Evolutionary conservation across 106 monocot genomes (phyloP).

Genomic region (Dendrobium nobile): DNA sequence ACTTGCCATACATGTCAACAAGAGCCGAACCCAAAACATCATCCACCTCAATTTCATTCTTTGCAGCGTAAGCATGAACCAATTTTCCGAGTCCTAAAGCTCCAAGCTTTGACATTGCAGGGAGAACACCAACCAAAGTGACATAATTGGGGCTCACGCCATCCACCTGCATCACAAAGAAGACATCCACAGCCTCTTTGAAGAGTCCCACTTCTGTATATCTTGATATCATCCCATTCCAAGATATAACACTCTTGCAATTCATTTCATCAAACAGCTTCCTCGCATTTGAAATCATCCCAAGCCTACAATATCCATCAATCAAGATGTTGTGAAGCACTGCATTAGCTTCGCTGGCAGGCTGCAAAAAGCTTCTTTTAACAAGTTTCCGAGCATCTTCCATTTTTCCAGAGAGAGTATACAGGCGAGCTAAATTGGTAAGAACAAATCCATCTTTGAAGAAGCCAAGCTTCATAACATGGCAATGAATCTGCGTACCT

Average conservation of each 20-base stretch:
- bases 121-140: slow-evolving; percentile 43
- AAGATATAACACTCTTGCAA: slow-evolving; percentile 32
- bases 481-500: slow-evolving; percentile 44
- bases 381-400: slow-evolving; percentile 29
- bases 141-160: slow-evolving; percentile 30
- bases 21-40: slow-evolving; percentile 54
- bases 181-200: slow-evolving; percentile 37
- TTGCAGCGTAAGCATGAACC: slow-evolving; percentile 28
- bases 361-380: not conserved
- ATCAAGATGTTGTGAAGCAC: slow-evolving; percentile 44
- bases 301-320: slow-evolving; percentile 36
- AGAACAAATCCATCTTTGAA: slow-evolving; percentile 32
- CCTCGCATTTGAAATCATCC: slow-evolving; percentile 22
- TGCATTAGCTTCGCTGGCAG: slow-evolving; percentile 12
- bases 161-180: slow-evolving; percentile 26
- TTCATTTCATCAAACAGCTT: slow-evolving; percentile 37
- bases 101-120: slow-evolving; percentile 39
- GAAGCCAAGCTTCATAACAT: slow-evolving; percentile 29
- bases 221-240: slow-evolving; percentile 49
- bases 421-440: slow-evolving; percentile 41
- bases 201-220: slow-evolving; percentile 32
- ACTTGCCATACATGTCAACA: slow-evolving; percentile 73
- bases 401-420: slow-evolving; percentile 34
- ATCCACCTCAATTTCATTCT: slow-evolving; percentile 31
- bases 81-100: slow-evolving; percentile 39